Conservation (phyloP, 345 rosid species). For the Lagerstroemia speciosa region DNA sequence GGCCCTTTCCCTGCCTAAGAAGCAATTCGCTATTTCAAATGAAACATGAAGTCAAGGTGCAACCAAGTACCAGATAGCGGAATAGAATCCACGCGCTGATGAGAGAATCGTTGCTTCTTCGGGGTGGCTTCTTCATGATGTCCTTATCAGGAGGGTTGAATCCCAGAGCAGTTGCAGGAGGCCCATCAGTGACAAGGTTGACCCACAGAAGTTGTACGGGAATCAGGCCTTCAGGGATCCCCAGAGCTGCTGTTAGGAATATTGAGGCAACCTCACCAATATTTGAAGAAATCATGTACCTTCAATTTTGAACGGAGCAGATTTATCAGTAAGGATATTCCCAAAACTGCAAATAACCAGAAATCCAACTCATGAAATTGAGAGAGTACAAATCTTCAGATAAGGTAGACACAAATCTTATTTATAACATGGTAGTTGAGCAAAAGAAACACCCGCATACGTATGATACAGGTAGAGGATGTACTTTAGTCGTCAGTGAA, state of each 20-base stretch:
- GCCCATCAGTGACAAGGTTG: conserved; percentile 76
- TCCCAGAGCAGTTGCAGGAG: conserved; percentile 75
- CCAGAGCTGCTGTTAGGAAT: conserved; percentile 65
- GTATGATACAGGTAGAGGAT: background rate
- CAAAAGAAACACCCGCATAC: too few species aligned
- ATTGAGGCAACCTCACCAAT: conserved; percentile 75
- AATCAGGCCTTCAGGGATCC: conserved; percentile 69
- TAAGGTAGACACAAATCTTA: background rate
- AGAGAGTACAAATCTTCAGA: background rate
- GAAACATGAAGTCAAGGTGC: too few species aligned
- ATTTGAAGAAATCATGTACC: conserved; percentile 83
- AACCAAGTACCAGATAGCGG: conserved; percentile 56
- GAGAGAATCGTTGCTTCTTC: conserved; percentile 56
- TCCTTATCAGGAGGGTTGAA: conserved; percentile 69
- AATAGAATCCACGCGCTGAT: conserved; percentile 57
- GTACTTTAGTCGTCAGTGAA: too few species aligned
- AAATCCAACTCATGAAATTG: background rate
- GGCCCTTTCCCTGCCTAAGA: too few species aligned
- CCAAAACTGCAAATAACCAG: background rate
- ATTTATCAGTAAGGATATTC: background rate
- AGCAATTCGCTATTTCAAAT: too few species aligned
- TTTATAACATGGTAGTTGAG: background rate
- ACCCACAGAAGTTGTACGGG: conserved; percentile 86
- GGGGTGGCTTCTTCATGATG: conserved; percentile 65
- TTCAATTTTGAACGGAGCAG: conserved; percentile 1